Evolutionary conservation across 805 yeast species (phyloP).

Genomic region (Blastobotrys parvus): DNA sequence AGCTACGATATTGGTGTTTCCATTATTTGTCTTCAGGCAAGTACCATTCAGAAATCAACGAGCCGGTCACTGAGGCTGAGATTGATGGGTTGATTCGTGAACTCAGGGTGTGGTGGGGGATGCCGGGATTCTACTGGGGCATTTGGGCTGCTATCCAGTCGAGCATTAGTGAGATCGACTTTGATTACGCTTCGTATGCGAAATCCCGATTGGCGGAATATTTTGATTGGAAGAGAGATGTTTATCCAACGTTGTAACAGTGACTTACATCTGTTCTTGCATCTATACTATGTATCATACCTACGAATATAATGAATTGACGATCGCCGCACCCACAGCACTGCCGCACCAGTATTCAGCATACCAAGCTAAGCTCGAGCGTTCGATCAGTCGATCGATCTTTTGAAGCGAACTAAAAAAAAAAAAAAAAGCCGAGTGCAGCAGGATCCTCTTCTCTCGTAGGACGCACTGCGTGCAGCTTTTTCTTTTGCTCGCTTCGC

Average conservation of each 20-base stretch:
- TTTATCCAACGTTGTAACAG: background rate
- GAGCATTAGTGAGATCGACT: constrained; percentile 59
- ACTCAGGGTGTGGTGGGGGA: constrained; percentile 54
- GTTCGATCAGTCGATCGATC: too few relatives aligned
- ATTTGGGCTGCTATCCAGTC: constrained; percentile 75
- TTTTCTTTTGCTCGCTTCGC: too few relatives aligned
- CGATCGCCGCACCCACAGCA: too few relatives aligned
- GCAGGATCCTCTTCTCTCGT: too few relatives aligned
- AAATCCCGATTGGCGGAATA: constrained; percentile 55
- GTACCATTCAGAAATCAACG: constrained; percentile 7
- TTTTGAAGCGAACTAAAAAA: too few relatives aligned
- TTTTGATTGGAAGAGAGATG: constrained; percentile 50
- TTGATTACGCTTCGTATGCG: constrained; percentile 58
- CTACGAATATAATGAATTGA: too few relatives aligned
- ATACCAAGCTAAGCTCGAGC: too few relatives aligned
- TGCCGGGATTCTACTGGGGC: constrained; percentile 84
- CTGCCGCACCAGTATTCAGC: too few relatives aligned
- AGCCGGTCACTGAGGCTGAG: constrained; percentile 3
- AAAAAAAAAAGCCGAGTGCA: too few relatives aligned
- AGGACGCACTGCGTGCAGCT: too few relatives aligned
- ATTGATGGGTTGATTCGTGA: constrained; percentile 45
- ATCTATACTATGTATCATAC: too few relatives aligned
- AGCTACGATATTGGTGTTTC: constrained; percentile 49
- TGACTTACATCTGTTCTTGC: too few relatives aligned
- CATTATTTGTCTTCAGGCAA: constrained; percentile 40